Conservation (phyloP, 2,329 filamentous ascomycete species). For the Fusarium siculi region DNA sequence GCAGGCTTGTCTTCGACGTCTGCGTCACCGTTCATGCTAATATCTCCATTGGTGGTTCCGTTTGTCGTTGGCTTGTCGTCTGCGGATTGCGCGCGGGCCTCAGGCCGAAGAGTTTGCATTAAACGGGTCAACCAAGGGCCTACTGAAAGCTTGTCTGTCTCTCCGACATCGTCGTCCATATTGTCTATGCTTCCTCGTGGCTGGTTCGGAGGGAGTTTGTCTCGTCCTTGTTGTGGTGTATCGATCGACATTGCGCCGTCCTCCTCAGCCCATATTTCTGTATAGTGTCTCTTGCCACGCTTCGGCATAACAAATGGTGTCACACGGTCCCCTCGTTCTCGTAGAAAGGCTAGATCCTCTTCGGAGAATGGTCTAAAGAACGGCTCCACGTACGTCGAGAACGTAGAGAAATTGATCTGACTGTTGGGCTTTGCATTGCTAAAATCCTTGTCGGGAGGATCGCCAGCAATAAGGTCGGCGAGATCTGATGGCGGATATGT, state of each 20-base stretch:
- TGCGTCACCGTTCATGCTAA: conserved; percentile 63
- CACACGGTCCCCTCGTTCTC: conserved; percentile 87
- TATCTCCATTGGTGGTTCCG: conserved; percentile 64
- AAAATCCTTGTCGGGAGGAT: conserved; percentile 93
- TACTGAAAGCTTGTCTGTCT: conserved; percentile 89
- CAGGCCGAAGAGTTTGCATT: conserved; percentile 82
- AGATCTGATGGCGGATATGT: conserved; percentile 85
- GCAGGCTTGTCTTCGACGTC: conserved; percentile 51
- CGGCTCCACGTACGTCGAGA: conserved; percentile 90
- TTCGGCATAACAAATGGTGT: conserved; percentile 87
- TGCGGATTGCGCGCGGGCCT: conserved; percentile 65
- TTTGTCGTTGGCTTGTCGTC: conserved; percentile 69
- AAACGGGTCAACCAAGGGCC: conserved; percentile 87
- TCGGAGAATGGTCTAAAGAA: conserved; percentile 91
- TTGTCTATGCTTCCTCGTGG: conserved; percentile 86
- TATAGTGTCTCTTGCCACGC: conserved; percentile 86
- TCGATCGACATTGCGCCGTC: conserved; percentile 84
- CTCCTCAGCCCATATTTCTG: conserved; percentile 93
- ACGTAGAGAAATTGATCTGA: conserved; percentile 93
- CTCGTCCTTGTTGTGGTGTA: conserved; percentile 67
- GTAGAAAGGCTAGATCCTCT: conserved; percentile 91
- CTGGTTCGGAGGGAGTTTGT: conserved; percentile 81
- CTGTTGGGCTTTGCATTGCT: conserved; percentile 92
- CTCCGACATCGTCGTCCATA: conserved; percentile 85
- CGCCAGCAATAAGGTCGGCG: conserved; percentile 85